These are phyloP conservation scores for Fusarium buharicum DNA, from an alignment of 2,329 filamentous ascomycete species.

Conservation along the genomic window DNA sequence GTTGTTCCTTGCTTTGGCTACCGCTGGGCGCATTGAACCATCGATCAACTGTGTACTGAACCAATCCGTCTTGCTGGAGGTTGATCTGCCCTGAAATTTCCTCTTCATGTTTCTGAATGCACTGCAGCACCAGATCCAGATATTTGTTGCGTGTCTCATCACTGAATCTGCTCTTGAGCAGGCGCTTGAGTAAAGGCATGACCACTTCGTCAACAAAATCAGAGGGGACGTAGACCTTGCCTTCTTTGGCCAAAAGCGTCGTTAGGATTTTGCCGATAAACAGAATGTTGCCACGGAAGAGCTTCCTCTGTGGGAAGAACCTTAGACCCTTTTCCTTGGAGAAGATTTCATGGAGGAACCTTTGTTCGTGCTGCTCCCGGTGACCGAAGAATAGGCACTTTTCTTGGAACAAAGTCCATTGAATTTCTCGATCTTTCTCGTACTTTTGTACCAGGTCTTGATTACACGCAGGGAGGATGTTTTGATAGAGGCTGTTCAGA, in stretches of 20 bases:
- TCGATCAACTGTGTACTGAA: slow-evolving; percentile 27
- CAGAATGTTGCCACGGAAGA: slow-evolving; percentile 32
- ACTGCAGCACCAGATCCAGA: slow-evolving; percentile 29
- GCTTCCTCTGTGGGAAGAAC: slow-evolving; percentile 7
- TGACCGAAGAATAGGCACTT: slow-evolving; percentile 32
- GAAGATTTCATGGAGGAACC: slow-evolving; percentile 32
- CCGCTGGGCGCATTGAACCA: slow-evolving; percentile 16
- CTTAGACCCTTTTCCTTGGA: not conserved
- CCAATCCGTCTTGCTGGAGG: not conserved
- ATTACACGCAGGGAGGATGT: slow-evolving; percentile 41
- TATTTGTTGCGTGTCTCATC: slow-evolving; percentile 26
- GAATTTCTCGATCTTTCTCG: slow-evolving; percentile 17
- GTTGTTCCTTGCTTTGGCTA: not conserved
- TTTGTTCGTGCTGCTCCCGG: slow-evolving; percentile 26
- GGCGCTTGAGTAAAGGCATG: slow-evolving; percentile 38
- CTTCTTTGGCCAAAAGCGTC: slow-evolving; percentile 18
- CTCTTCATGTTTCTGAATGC: slow-evolving; percentile 9
- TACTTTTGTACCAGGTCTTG: slow-evolving; percentile 32
- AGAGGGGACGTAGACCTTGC: slow-evolving; percentile 5
- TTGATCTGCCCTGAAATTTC: not conserved
- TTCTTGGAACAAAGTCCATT: slow-evolving; percentile 30
- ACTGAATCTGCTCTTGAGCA: slow-evolving; percentile 22
- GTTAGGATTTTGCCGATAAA: slow-evolving; percentile 28
- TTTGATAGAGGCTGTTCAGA: slow-evolving; percentile 36
- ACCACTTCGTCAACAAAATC: slow-evolving; percentile 37